Evolutionary conservation across 257 asterid genomes (phyloP), one percentile per base, ranked within the genome.

Genomic region (Rehmannia glutinosa): DNA sequence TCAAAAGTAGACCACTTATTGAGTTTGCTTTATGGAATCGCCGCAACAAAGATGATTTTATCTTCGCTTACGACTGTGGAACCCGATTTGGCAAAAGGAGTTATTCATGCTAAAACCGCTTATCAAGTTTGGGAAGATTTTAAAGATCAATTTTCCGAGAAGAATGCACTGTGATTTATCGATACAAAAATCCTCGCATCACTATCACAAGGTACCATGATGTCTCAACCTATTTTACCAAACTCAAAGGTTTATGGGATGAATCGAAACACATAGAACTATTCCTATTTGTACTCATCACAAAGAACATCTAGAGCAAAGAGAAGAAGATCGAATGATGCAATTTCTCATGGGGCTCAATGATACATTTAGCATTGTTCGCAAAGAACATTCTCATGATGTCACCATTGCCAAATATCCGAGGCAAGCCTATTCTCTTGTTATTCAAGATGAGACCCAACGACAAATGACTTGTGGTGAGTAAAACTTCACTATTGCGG

Each of bases 321-420:
- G 42, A 12, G 46, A 54, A 52, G 30, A 52, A 8, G 54, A 66
- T 38, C 54, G 62, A 8, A 6, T 66, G 41, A 66, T 21, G 54
- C 42, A 51, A 3, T 51, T 66, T 16, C 64, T 66, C 6, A 66
- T 66, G 72, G 64, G 72, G 0, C 52, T 66, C 1, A 52, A 39
- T 13, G 64, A 36, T 6, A 19, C 8, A 0, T 66, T 9, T 7
- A 36, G 2, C 5, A 24, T 6, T 20, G 68, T 45, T 20, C 9
- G 54, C 13, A 32, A 5, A n/a, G 17, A 70, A 70, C 17, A 70
- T 60, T 20, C 45, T 59, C 8, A 24, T 49, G 69, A 70, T 70
- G 20, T 8, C 53, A 0, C 69, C 62, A 3, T 7, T 70, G 28
- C 69, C 69, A 11, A 62, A 52, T 21, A 46, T 71, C 8, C 55